Evolutionary conservation across 2,329 filamentous ascomycete species (phyloP), one percentile per base, ranked within the genome.

Genomic region (Aureobasidium musti): DNA sequence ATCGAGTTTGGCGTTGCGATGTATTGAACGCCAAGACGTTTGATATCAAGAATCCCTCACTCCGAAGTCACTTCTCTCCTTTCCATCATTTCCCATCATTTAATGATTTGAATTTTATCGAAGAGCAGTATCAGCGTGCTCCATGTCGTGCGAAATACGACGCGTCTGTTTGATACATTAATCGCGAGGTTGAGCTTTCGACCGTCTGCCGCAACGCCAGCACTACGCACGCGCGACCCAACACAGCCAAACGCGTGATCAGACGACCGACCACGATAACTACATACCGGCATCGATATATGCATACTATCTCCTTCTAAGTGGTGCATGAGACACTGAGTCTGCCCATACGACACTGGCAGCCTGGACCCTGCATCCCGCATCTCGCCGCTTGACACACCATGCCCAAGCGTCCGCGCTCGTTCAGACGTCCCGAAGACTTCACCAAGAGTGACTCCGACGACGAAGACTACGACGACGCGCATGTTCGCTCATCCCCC

Each of bases 391-490:
- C 35, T 26, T n/a, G 49, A 53, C 61, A 64, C 61, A 64, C 23
- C 49, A 64, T 64, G 61, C 35, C 61, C 61, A 64, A 64, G 61
- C 61, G 39, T 37, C 26, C 47, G 49, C 61, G 49, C 49, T 43
- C 47, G 26, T 64, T 54, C 49, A 53, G 77, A 45, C 47, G 77
- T 68, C 68, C 71, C 66, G 73, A 75, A 60, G 71, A 72, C 63
- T 77, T 75, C 67, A 77, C 70, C 69, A 74, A 74, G 57, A 73
- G 71, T 67, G 77, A 79, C 68, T 71, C 73, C 33, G 75, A 77
- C 67, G 77, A 79, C 70, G 69, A 70, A n/a, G 77, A 78, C 69
- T 78, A 74, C 71, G 73, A 69, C 47, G 66, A 67, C 52, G 67
- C 68, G 35, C 67, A 70, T 14, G 69, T 71, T 3, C 63, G 71